phyloP scores from a whole-genome alignment of 371 early-diverging fungal genomes.

The Mortierella sp. region DNA sequence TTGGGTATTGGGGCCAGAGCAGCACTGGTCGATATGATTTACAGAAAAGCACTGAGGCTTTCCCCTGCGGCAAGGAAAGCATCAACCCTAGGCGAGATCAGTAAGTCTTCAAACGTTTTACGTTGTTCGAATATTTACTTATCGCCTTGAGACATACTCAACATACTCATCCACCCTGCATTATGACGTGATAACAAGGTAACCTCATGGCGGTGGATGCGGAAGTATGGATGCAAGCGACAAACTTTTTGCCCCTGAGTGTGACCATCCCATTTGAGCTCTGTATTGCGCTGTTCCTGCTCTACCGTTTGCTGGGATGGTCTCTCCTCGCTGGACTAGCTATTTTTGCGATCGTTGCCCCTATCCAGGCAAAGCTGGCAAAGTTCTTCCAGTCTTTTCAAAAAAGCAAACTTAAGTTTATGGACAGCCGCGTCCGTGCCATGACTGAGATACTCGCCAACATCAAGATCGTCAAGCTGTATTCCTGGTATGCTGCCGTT shows the following conservation, averaged over 20 bases:
- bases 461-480: slow-evolving; percentile 92
- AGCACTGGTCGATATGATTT: slow-evolving; percentile 64
- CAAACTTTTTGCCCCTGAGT: slow-evolving; percentile 47
- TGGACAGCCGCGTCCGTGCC: slow-evolving; percentile 45
- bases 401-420: slow-evolving; percentile 40
- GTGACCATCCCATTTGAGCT: slow-evolving; percentile 92
- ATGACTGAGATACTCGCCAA: slow-evolving; percentile 90
- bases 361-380: slow-evolving; percentile 67
- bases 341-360: slow-evolving; percentile 80
- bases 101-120: too few species aligned
- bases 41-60: slow-evolving; percentile 65
- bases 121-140: too few species aligned
- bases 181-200: not conserved
- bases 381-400: slow-evolving; percentile 37
- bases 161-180: too few species aligned
- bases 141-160: too few species aligned
- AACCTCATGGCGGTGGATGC: slow-evolving; percentile 93
- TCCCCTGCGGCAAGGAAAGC: slow-evolving; percentile 65
- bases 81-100: slow-evolving; percentile 76
- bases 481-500: slow-evolving; percentile 62
- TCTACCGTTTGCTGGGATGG: slow-evolving; percentile 88
- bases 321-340: slow-evolving; percentile 88
- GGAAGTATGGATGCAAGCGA: slow-evolving; percentile 69
- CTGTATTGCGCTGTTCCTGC: slow-evolving; percentile 73
- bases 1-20: slow-evolving; percentile 58